Evolutionary conservation across 768 basidiomycete genomes (phyloP), one percentile per base, ranked within the genome.

Genomic region (Kwoniella pini): DNA sequence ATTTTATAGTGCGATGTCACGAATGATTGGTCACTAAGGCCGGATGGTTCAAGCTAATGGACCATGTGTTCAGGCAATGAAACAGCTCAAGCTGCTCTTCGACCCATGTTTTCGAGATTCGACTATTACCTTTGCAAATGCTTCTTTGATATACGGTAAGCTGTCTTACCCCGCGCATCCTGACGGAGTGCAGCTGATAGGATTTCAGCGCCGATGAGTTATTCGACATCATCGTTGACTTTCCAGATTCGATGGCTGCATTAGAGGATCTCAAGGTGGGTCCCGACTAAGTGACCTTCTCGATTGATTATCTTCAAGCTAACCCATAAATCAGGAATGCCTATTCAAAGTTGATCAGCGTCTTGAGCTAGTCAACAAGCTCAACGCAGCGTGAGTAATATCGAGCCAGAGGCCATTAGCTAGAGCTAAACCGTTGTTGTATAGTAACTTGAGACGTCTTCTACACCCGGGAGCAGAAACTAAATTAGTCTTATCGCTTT

Each of bases 381-480:
- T 97, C 21, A 87, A 91, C 26, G 86, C 86, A 81, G 84, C 87
- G 93, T 95, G 62, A 62, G 87, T 77, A 17, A 17, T 3, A 30
- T n/a, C 24, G 17, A 52, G 24, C n/a, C n/a, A n/a, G n/a, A n/a
- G n/a, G n/a, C n/a, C n/a, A n/a, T n/a, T n/a, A n/a, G n/a, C n/a
- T n/a, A n/a, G 36, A 28, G 26, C 43, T 46, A 13, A 46, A 9
- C 22, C 11, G 17, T 26, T 24, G 22, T 19, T 46, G 13, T 27
- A 12, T 46, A 96, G 91, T 10, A 92, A 91, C 69, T 84, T 84
- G 57, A 88, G 87, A 72, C 88, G 96, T 4, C 83, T 99, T 0
- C 85, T 99, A 5, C 94, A 98, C 72, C 96, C 95, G 1, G 96
- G 95, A 2, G 91, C 93, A 4, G 93, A 93, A 65, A 99, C 96